phyloP scores from a whole-genome alignment of 1,139 yeast genomes.

The Nakaseomyces nivariensis region DNA sequence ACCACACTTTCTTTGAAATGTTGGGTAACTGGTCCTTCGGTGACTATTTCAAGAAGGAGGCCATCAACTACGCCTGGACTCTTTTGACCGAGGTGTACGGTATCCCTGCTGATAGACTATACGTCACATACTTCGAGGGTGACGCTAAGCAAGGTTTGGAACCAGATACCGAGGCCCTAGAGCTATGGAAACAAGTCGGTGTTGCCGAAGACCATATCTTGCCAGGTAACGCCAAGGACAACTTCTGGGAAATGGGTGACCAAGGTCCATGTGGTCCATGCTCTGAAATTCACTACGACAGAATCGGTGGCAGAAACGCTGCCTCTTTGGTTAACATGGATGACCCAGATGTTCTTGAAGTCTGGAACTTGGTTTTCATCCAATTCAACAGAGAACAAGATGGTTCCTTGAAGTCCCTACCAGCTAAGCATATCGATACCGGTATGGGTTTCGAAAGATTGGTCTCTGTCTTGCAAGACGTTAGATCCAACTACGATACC shows the following conservation, averaged over 20 bases:
- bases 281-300: constrained; percentile 92
- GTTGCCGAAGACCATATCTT: constrained; percentile 85
- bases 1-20: constrained; percentile 98
- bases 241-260: constrained; percentile 99
- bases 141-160: constrained; percentile 73
- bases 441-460: constrained; percentile 98
- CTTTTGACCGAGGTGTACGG: constrained; percentile 77
- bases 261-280: constrained; percentile 99
- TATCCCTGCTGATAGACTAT: constrained; percentile 65
- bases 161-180: constrained; percentile 89
- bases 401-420: constrained; percentile 69
- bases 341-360: constrained; percentile 94
- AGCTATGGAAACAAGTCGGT: constrained; percentile 78
- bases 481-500: constrained; percentile 88
- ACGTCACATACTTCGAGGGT: constrained; percentile 95
- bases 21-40: constrained; percentile 99
- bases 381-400: constrained; percentile 93
- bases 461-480: constrained; percentile 87
- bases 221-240: constrained; percentile 84
- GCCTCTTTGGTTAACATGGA: constrained; percentile 82
- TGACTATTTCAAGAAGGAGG: constrained; percentile 93
- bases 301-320: constrained; percentile 97
- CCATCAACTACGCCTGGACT: constrained; percentile 84
- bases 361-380: constrained; percentile 96
- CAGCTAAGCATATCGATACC: constrained; percentile 92